Percentiles rank a stretch among this genome's conserved stretches.
Evolutionary conservation across 306 rosid species (phyloP).

Genomic region (Malus asiatica): DNA sequence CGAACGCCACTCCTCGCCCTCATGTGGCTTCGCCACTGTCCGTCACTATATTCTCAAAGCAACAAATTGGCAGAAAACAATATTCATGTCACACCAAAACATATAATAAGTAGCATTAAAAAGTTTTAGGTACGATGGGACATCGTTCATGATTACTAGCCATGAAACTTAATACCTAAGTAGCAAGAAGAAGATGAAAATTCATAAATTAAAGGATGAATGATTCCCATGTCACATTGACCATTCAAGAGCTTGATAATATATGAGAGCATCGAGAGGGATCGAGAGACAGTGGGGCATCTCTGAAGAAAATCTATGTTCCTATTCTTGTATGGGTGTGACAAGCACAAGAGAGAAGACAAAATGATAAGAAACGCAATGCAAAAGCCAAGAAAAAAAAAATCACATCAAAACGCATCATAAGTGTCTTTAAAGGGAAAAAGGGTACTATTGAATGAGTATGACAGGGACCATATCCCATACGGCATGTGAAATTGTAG

Average conservation of each 20-base stretch:
- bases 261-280: slow-evolving; percentile 16
- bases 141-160: not conserved
- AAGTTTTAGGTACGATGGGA: not conserved
- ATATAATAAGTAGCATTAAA: not conserved
- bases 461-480: not conserved
- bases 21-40: too few relatives aligned
- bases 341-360: not conserved
- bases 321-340: not conserved
- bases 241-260: slow-evolving; percentile 42
- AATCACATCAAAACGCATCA: not conserved
- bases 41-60: not conserved
- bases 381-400: not conserved
- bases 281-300: not conserved
- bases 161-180: not conserved
- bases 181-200: not conserved
- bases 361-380: not conserved
- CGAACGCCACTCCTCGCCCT: too few relatives aligned
- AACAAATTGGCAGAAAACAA: not conserved
- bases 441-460: too few relatives aligned
- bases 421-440: not conserved
- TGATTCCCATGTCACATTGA: slow-evolving; percentile 36
- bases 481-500: not conserved
- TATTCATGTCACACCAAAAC: not conserved
- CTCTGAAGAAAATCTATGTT: not conserved
- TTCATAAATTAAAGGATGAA: not conserved